These are phyloP conservation scores for Metarhizium humberi DNA, from an alignment of 2,329 filamentous ascomycete genomes.

Conservation along the genomic window DNA sequence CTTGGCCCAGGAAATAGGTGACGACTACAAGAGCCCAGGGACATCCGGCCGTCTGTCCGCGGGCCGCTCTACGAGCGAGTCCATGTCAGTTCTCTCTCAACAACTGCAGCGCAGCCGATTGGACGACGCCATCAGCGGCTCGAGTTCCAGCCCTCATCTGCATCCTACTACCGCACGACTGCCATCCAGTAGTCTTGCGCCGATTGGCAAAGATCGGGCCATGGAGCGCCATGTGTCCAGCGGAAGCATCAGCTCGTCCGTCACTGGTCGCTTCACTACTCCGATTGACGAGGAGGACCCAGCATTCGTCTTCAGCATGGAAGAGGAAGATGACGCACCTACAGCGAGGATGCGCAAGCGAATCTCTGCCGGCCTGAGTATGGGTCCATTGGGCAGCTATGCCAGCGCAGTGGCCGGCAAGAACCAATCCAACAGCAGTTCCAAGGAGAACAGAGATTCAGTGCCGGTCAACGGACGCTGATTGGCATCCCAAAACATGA, in stretches of 20 bases:
- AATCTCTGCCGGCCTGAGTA: conserved; percentile 32
- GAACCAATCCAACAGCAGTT: conserved; percentile 12
- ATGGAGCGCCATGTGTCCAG: conserved; percentile 52
- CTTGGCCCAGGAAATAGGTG: conserved; percentile 43
- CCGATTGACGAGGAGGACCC: conserved; percentile 58
- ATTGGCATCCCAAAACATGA: conserved; percentile 6
- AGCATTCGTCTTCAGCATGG: conserved; percentile 57
- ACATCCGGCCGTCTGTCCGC: conserved; percentile 29
- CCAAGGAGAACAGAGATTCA: conserved; percentile 20
- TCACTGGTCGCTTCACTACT: conserved; percentile 50
- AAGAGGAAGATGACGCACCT: conserved; percentile 48
- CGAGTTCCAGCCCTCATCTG: conserved; percentile 34
- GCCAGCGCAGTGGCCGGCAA: conserved; percentile 25
- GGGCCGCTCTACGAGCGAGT: conserved; percentile 35
- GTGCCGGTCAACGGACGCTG: conserved; percentile 22
- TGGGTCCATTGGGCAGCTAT: conserved; percentile 32
- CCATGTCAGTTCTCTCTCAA: conserved; percentile 50
- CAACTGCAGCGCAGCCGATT: conserved; percentile 53
- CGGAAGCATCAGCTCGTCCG: conserved; percentile 44
- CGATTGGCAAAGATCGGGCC: conserved; percentile 31
- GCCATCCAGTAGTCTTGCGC: conserved; percentile 27
- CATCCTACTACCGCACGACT: conserved; percentile 37
- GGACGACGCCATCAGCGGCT: conserved; percentile 24
- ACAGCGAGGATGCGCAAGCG: conserved; percentile 38
- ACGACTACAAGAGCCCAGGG: conserved; percentile 23